Conservation (phyloP, 2,329 filamentous ascomycete species). For the Scleromitrula shiraiana region DNA sequence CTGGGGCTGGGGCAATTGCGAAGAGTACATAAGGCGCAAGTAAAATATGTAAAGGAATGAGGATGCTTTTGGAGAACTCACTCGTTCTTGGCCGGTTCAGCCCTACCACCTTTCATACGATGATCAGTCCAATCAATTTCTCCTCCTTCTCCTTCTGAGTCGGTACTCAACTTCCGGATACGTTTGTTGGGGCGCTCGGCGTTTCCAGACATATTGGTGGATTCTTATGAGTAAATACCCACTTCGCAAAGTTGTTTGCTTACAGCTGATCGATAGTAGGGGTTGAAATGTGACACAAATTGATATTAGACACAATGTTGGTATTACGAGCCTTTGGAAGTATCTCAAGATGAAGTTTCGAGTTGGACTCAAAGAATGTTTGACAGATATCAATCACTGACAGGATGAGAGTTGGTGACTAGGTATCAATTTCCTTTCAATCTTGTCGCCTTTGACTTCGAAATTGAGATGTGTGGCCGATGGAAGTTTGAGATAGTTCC, state of each 20-base stretch:
- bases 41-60: neutral
- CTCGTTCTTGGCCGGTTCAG: conserved; percentile 20
- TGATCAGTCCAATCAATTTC: conserved; percentile 18
- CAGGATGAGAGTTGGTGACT: no score
- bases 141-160: conserved; percentile 22
- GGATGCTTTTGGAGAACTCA: conserved; percentile 12
- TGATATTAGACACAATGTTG: no score
- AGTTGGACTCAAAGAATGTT: no score
- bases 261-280: neutral
- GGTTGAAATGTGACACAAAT: conserved; percentile 2
- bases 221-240: neutral
- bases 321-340: no score
- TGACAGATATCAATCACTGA: no score
- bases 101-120: conserved; percentile 15
- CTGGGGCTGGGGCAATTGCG: neutral
- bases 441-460: no score
- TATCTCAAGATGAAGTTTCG: no score
- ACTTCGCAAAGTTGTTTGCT: neutral
- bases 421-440: no score
- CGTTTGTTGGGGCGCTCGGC: conserved; percentile 24
- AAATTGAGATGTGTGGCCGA: no score
- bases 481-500: neutral
- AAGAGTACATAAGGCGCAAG: no score
- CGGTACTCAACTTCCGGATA: conserved; percentile 24
- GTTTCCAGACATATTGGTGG: conserved; percentile 19